Evolutionary conservation across 164 flowering plant genomes (phyloP).

Genomic region (Nymphaea thermarum): DNA sequence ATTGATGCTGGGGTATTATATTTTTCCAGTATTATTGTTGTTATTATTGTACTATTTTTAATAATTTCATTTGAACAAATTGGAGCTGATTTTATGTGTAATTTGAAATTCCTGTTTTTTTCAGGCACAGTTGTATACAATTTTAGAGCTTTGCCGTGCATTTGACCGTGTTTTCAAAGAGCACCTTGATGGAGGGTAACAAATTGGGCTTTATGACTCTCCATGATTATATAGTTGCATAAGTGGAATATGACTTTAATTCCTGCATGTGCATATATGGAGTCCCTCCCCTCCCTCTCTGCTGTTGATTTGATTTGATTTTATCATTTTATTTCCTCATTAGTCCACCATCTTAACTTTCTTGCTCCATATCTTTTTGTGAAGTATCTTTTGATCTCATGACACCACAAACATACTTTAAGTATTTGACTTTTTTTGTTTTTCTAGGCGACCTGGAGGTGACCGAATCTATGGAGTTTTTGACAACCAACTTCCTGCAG

Average conservation of each 20-base stretch:
- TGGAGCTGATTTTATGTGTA: neutral
- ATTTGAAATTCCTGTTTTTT: conserved; percentile 2
- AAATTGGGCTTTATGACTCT: no score
- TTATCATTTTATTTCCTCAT: neutral
- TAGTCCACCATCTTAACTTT: neutral
- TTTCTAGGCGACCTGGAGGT: conserved; percentile 74
- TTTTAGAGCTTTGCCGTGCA: conserved; percentile 67
- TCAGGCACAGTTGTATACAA: conserved; percentile 73
- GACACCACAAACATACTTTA: neutral
- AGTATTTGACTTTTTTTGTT: conserved; percentile 3
- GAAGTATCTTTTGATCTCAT: neutral
- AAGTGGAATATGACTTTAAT: neutral
- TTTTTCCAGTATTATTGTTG: neutral
- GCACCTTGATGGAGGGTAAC: conserved; percentile 82
- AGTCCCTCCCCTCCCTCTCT: neutral
- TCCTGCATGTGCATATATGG: neutral
- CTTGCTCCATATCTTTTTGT: neutral
- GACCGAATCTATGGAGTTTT: conserved; percentile 66
- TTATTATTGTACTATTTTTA: neutral
- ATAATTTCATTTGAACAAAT: neutral
- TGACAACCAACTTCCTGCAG: conserved; percentile 79
- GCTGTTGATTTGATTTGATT: neutral
- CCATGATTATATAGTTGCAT: neutral
- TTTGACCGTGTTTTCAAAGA: conserved; percentile 80
- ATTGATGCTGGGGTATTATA: conserved; percentile 63